phyloP scores from a whole-genome alignment of 2,329 filamentous ascomycete species.

The Microdochium nivale region DNA sequence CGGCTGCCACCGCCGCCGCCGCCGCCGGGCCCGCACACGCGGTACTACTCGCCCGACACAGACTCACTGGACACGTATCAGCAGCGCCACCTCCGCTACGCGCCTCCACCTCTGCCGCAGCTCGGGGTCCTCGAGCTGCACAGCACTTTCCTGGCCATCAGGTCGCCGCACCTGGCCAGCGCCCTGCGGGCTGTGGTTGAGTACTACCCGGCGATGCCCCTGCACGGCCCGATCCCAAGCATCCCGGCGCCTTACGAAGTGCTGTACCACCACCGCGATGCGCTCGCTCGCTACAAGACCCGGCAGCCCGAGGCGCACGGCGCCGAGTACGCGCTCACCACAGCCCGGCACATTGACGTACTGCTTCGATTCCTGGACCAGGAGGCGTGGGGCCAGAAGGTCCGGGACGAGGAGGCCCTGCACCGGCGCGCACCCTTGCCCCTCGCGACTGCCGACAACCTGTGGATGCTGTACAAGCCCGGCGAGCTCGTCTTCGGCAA shows the following conservation, averaged over 20 bases:
- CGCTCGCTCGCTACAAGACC: slow-evolving; percentile 30
- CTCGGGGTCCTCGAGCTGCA: slow-evolving; percentile 18
- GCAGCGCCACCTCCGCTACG: slow-evolving; percentile 9
- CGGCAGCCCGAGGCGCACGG: slow-evolving; percentile 31
- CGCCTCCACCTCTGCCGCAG: slow-evolving; percentile 1
- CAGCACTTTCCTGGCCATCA: slow-evolving; percentile 31
- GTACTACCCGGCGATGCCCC: slow-evolving; percentile 35
- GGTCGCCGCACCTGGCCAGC: slow-evolving; percentile 35
- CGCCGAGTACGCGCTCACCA: slow-evolving; percentile 29
- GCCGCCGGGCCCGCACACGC: slow-evolving; percentile 12
- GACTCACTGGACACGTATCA: not conserved
- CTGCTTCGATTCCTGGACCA: slow-evolving; percentile 34
- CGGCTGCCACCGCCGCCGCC: slow-evolving; percentile 3
- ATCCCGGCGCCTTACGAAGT: slow-evolving; percentile 37
- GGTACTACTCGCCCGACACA: slow-evolving; percentile 12
- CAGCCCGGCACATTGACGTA: slow-evolving; percentile 33
- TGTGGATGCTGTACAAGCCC: slow-evolving; percentile 38
- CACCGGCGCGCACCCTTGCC: slow-evolving; percentile 27
- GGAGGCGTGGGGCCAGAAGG: slow-evolving; percentile 24
- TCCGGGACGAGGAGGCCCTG: slow-evolving; percentile 30
- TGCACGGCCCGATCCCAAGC: slow-evolving; percentile 24
- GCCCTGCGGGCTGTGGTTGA: slow-evolving; percentile 37
- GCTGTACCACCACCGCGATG: slow-evolving; percentile 36
- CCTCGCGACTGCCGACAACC: slow-evolving; percentile 33
- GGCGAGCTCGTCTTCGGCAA: slow-evolving; percentile 34